Base-by-base conservation (phyloP, 768 basidiomycete species). In the Auriscalpium orientale region DNA sequence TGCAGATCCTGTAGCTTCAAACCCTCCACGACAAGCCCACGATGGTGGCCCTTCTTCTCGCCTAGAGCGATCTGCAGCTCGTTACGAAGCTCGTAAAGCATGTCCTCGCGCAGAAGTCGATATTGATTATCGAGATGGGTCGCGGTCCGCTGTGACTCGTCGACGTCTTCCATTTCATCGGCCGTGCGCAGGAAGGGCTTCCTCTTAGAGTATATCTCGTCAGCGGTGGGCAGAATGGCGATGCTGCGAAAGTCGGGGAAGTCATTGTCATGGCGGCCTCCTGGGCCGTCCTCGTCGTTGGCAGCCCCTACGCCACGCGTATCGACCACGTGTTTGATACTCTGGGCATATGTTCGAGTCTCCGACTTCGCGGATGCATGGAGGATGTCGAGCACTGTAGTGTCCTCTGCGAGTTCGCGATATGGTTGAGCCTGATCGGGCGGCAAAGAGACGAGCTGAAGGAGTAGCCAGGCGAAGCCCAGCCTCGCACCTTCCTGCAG, bases 201-300 rank as follows among this genome's bases (percentile, higher is more conserved):
- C 36, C 76, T 74, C 3, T 58, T 66, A 37, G 69, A 84, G 1
- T 56, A 58, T 4, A 85, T 65, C 64, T 88, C 86, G 44, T 80
- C 77, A 0, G 81, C 75, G 7, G 83, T 83, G 1, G 86, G 86
- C 6, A 84, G 68, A 45, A 88, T 82, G n/a, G 79, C 67, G 20
- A 87, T 83, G 9, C 77, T 58, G 7, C 79, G 78, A 58, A 84
- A 87, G 52, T 85, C 76, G 13, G 67, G 67, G 48, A 80, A 80
- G 64, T 88, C 85, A 51, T 88, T 87, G 60, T 86, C 84, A 55
- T 87, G 86, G 3, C 86, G 74, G 4, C 85, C 85, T 0, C 86
- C 86, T 1, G 85, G 80, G 9, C 69, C 67, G 18, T 64, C 59
- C 1, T 68, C 72, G 3, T 66, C 62, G 16, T 59, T 50, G 7